Evolutionary conservation across 139 green algal species (phyloP), one percentile per base, ranked within the genome.

Genomic region (Mesotaenium endlicherianum): DNA sequence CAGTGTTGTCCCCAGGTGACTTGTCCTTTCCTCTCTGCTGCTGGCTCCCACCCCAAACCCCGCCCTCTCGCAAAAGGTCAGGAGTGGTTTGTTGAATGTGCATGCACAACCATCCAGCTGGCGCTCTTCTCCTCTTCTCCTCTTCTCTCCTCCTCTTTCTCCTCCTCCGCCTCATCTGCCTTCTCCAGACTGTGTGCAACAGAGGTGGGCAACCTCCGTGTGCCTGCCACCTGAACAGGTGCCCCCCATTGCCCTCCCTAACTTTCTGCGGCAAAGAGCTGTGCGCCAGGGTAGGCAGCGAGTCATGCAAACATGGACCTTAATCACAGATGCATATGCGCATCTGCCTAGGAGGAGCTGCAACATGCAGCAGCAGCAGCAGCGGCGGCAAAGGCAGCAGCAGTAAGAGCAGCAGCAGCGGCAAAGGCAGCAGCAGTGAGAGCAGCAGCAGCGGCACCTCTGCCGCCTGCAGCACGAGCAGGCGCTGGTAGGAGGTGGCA

Each of bases 401-500:
- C n/a, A n/a, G n/a, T n/a, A n/a, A n/a, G n/a, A n/a, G n/a, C n/a
- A n/a, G n/a, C n/a, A n/a, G n/a, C n/a, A n/a, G n/a, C n/a, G n/a
- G n/a, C n/a, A n/a, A n/a, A n/a, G 49, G 49, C 11, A n/a, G 16
- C 49, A 16, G 16, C 16, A 16, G 49, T n/a, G 49, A 58, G 49
- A 11, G 11, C 11, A 58, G 11, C 49, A n/a, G 49, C 49, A 58
- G 11, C 49, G 11, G 5, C 74, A 81, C 74, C 74, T 81, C 31
- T 34, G 44, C 43, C 6, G 3, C 14, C 57, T 81, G 74, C 36
- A 81, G 42, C 11, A 11, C 11, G 70, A 17, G 70, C 47, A 38
- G 41, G 36, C 8, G 16, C 11, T 81, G 55, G 74, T 81, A 81
- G 2, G 74, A 3, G n/a, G 44, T 70, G 38, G 71, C 72, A 42